Conservation (phyloP, 2,329 filamentous ascomycete genomes). For the Zymoseptoria ardabiliae region DNA sequence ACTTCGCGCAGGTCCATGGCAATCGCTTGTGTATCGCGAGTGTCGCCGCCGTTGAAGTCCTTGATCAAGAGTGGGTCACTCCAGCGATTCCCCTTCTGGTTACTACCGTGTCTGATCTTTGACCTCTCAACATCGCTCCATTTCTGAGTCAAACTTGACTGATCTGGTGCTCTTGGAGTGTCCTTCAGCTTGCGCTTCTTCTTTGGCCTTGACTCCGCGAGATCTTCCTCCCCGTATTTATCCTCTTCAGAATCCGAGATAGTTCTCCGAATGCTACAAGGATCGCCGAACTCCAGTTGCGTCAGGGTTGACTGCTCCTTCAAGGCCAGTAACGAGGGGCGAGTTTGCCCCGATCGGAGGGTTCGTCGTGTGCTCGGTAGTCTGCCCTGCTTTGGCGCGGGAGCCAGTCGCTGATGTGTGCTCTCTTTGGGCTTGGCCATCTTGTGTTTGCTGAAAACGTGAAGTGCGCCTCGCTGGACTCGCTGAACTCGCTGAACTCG, state of each 20-base stretch:
- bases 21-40: neutral
- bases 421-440: slow-evolving; percentile 10
- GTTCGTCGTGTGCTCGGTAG: slow-evolving; percentile 6
- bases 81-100: neutral
- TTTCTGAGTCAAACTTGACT: slow-evolving; percentile 11
- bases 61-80: neutral
- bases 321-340: slow-evolving; percentile 1
- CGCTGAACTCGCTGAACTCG: neutral
- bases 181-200: neutral
- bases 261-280: neutral
- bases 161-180: neutral
- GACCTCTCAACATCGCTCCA: slow-evolving; percentile 3
- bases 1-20: neutral
- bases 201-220: neutral
- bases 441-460: neutral
- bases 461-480: neutral
- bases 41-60: neutral
- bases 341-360: slow-evolving; percentile 1
- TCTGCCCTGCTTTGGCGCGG: slow-evolving; percentile 10
- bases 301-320: slow-evolving; percentile 17
- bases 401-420: slow-evolving; percentile 3
- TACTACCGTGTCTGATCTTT: neutral
- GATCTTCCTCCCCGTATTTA: slow-evolving; percentile 1
- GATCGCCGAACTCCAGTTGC: slow-evolving; percentile 14
- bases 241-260: neutral